phyloP scores from a whole-genome alignment of 768 basidiomycete species.

The Sarcomyxa edulis region DNA sequence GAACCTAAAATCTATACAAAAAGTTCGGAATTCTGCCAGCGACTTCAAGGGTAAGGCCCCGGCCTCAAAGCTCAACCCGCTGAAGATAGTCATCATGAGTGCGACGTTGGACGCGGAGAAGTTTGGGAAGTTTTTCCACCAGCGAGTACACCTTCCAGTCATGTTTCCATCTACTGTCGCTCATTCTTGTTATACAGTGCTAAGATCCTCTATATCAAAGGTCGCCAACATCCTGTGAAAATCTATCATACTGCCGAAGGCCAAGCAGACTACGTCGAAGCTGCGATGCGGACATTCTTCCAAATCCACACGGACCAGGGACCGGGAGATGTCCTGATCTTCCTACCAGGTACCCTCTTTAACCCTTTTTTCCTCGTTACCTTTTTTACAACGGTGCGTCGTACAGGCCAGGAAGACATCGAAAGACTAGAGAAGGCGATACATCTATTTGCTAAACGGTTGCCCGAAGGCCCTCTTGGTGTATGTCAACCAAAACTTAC shows the following conservation, averaged over 20 bases:
- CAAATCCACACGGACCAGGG: constrained; percentile 82
- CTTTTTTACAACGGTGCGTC: constrained; percentile 1
- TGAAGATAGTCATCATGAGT: constrained; percentile 96
- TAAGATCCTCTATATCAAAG: constrained; percentile 85
- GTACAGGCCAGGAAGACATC: constrained; percentile 92
- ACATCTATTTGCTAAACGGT: constrained; percentile 56
- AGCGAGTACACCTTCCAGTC: constrained; percentile 44
- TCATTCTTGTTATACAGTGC: constrained; percentile 52
- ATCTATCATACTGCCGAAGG: constrained; percentile 73
- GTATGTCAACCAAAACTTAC: too few species aligned
- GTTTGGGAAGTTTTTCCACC: constrained; percentile 82
- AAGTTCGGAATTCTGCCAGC: constrained; percentile 45
- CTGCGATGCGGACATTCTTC: constrained; percentile 90
- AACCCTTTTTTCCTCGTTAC: constrained; percentile 75
- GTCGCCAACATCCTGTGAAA: constrained; percentile 87
- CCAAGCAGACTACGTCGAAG: constrained; percentile 81
- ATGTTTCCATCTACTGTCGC: background rate
- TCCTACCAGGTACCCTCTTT: constrained; percentile 68
- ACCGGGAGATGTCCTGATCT: constrained; percentile 87
- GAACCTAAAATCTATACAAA: constrained; percentile 79
- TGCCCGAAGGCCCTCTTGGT: constrained; percentile 52
- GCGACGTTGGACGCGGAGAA: constrained; percentile 95
- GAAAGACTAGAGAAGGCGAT: constrained; percentile 81
- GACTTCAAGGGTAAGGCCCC: constrained; percentile 38
- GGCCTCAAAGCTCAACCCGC: constrained; percentile 38